Percentiles rank a stretch among this genome's conserved stretches.
Evolutionary conservation across 2,329 filamentous ascomycete genomes (phyloP).

Genomic region (Colletotrichum chrysophilum): DNA sequence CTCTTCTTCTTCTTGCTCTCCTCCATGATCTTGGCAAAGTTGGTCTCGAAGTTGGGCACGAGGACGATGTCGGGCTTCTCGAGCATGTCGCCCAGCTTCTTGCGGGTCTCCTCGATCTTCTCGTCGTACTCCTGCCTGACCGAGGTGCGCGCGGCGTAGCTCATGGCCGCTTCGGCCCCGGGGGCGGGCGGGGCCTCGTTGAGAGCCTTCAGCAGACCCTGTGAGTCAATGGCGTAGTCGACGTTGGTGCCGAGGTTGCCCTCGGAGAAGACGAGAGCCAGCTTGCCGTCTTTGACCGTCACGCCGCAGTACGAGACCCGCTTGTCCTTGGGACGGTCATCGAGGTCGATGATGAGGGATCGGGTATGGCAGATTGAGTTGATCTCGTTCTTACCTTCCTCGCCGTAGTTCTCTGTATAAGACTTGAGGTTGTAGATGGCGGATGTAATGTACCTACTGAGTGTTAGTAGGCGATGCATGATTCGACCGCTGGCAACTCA

Average conservation of each 20-base stretch:
- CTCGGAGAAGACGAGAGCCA: slow-evolving; percentile 53
- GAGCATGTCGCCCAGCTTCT: slow-evolving; percentile 40
- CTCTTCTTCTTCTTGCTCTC: slow-evolving; percentile 33
- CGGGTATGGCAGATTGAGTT: slow-evolving; percentile 51
- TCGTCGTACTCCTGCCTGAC: slow-evolving; percentile 50
- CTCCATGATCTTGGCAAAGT: slow-evolving; percentile 44
- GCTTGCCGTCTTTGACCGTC: slow-evolving; percentile 44
- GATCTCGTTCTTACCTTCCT: slow-evolving; percentile 47
- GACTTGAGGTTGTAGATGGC: slow-evolving; percentile 45
- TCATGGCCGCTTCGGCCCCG: slow-evolving; percentile 35
- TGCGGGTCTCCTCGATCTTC: slow-evolving; percentile 43
- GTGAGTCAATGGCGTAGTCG: slow-evolving; percentile 37
- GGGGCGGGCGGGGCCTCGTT: slow-evolving; percentile 44
- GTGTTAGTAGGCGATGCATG: neutral
- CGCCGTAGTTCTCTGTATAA: slow-evolving; percentile 40
- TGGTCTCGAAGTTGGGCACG: slow-evolving; percentile 51
- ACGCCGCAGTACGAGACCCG: slow-evolving; percentile 48
- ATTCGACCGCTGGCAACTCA: slow-evolving; percentile 29
- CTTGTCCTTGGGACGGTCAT: slow-evolving; percentile 42
- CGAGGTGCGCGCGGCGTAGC: slow-evolving; percentile 45
- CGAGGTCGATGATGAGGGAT: slow-evolving; percentile 50
- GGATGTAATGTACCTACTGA: slow-evolving; percentile 47
- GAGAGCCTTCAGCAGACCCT: slow-evolving; percentile 47
- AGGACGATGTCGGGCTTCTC: slow-evolving; percentile 46
- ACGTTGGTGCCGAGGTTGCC: slow-evolving; percentile 51